Percentiles rank a stretch among this genome's conserved stretches.
Evolutionary conservation across 345 rosid species (phyloP).

Genomic region (Reutealis trisperma): DNA sequence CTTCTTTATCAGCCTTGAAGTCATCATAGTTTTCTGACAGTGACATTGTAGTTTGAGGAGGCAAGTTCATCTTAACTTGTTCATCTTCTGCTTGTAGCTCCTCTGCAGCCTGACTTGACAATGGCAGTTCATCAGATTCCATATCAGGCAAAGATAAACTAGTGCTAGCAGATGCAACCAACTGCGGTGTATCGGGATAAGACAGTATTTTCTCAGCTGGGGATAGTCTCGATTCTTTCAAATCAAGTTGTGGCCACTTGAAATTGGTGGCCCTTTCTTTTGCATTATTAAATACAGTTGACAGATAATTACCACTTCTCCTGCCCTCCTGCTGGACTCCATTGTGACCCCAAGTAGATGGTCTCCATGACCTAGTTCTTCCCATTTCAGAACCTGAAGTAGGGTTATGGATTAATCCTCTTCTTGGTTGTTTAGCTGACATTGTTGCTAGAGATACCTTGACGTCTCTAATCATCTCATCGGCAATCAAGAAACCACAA

Average conservation of each 20-base stretch:
- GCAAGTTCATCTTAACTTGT: slow-evolving; percentile 17
- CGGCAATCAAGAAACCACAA: slow-evolving; percentile 65
- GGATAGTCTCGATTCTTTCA: slow-evolving; percentile 38
- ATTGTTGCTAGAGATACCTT: slow-evolving; percentile 56
- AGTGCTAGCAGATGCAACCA: slow-evolving; percentile 43
- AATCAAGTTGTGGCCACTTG: slow-evolving; percentile 70
- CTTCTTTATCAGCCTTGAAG: slow-evolving; percentile 79
- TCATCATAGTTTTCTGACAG: slow-evolving; percentile 47
- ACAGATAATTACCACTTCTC: slow-evolving; percentile 45
- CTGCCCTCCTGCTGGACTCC: slow-evolving; percentile 43
- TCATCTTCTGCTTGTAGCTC: slow-evolving; percentile 36
- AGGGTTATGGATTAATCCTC: slow-evolving; percentile 51
- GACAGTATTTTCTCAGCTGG: slow-evolving; percentile 31
- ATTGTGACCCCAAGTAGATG: slow-evolving; percentile 45
- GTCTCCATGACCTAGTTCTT: slow-evolving; percentile 53
- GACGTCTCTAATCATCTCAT: slow-evolving; percentile 87
- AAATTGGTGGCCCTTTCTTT: slow-evolving; percentile 71
- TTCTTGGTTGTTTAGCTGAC: slow-evolving; percentile 70
- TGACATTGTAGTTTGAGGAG: slow-evolving; percentile 6
- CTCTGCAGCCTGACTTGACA: slow-evolving; percentile 45
- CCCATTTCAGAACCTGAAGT: slow-evolving; percentile 40
- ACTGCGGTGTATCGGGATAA: slow-evolving; percentile 26
- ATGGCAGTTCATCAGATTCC: slow-evolving; percentile 59
- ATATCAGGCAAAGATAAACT: slow-evolving; percentile 40
- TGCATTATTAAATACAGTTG: slow-evolving; percentile 65